phyloP scores from a whole-genome alignment of 2,329 filamentous ascomycete species.

The Aspergillus amoenus region DNA sequence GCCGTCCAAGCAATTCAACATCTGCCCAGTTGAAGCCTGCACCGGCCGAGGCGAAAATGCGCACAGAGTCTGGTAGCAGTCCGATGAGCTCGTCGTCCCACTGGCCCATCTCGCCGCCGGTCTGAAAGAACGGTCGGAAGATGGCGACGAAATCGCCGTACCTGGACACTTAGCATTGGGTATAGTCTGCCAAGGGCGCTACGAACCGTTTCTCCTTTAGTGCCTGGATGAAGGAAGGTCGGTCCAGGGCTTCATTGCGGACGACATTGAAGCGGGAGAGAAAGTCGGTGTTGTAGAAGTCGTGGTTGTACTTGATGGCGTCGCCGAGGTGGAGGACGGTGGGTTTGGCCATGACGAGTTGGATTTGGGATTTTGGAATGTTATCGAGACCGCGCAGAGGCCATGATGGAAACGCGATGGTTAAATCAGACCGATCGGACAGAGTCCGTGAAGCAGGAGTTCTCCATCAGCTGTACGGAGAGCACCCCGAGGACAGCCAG shows the following conservation, averaged over 20 bases:
- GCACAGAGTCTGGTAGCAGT: constrained; percentile 56
- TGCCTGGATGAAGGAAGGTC: constrained; percentile 40
- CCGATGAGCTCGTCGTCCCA: constrained; percentile 62
- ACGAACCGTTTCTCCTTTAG: constrained; percentile 30
- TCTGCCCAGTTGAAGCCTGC: constrained; percentile 69
- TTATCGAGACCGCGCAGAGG: too few relatives aligned
- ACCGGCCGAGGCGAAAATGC: constrained; percentile 64
- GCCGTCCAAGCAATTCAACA: constrained; percentile 47
- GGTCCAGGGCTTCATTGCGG: constrained; percentile 22
- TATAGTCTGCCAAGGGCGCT: background rate
- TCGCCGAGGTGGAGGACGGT: constrained; percentile 46
- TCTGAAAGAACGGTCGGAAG: constrained; percentile 61
- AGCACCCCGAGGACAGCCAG: too few relatives aligned
- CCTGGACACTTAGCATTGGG: constrained; percentile 13
- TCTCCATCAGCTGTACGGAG: too few relatives aligned
- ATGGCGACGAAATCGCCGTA: constrained; percentile 44
- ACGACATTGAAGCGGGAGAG: constrained; percentile 1
- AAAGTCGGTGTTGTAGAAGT: constrained; percentile 31
- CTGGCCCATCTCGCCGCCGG: constrained; percentile 64
- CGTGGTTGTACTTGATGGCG: constrained; percentile 46
- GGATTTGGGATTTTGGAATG: background rate
- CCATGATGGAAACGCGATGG: background rate
- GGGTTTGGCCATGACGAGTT: constrained; percentile 22
- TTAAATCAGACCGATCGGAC: background rate
- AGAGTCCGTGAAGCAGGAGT: background rate